Percentiles rank a stretch among this genome's conserved stretches.
Evolutionary conservation across 2,329 filamentous ascomycete species (phyloP).

Genomic region (Graphium sp.): DNA sequence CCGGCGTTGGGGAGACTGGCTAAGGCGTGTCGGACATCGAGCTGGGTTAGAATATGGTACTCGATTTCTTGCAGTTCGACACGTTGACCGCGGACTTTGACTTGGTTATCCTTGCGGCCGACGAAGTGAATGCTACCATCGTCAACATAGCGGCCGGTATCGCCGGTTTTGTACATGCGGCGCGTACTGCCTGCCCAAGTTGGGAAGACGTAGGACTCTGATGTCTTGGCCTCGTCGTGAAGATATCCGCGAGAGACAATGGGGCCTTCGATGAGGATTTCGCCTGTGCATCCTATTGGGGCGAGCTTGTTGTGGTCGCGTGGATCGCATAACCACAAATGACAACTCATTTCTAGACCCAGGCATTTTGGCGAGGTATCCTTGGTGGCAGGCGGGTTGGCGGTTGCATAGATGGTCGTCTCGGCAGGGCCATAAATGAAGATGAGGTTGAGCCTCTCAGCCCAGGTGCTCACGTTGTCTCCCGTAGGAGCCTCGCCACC

Average conservation of each 20-base stretch:
- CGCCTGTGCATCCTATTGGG: constrained; percentile 15
- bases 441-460: background rate
- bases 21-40: background rate
- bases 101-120: constrained; percentile 10
- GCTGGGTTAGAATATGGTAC: constrained; percentile 40
- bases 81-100: constrained; percentile 85
- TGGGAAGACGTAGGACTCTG: constrained; percentile 22
- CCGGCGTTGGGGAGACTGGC: background rate
- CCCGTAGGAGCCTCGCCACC: constrained; percentile 7
- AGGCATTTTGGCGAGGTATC: background rate
- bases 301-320: constrained; percentile 11
- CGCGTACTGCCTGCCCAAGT: constrained; percentile 15
- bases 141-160: constrained; percentile 6
- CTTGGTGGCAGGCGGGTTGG: background rate
- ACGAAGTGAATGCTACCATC: constrained; percentile 10
- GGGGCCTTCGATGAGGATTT: constrained; percentile 21
- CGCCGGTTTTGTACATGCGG: constrained; percentile 8
- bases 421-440: constrained; percentile 1
- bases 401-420: background rate
- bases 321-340: constrained; percentile 17
- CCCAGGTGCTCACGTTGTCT: constrained; percentile 1
- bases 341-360: background rate
- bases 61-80: constrained; percentile 94
- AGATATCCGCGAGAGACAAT: constrained; percentile 30
- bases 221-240: constrained; percentile 24